A percentile compares a stretch with the other conserved stretches of the same genome.
phyloP scores from a whole-genome alignment of 176 grass and related monocot species.

The Bromus sterilis region DNA sequence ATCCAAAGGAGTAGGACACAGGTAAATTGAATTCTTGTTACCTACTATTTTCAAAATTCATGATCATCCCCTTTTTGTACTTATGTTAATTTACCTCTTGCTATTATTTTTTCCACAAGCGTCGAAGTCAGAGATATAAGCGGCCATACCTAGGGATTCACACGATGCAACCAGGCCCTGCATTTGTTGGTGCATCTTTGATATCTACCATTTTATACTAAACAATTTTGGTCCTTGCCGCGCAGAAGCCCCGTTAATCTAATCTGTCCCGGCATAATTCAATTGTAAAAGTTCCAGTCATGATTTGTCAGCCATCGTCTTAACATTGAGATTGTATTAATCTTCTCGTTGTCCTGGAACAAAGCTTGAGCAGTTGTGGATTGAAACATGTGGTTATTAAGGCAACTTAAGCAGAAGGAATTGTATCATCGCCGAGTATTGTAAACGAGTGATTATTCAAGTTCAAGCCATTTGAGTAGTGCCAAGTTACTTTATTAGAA shows the following conservation, averaged over 20 bases:
- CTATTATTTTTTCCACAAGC: neutral
- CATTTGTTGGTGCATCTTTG: neutral
- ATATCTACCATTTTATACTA: neutral
- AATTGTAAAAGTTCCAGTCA: neutral
- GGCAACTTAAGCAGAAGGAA: neutral
- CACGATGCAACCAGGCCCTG: neutral
- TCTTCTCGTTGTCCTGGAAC: neutral
- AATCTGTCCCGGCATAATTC: neutral
- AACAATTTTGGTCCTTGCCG: neutral
- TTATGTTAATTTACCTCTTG: neutral
- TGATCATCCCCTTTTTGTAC: neutral
- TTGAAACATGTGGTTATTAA: neutral
- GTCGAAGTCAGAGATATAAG: neutral
- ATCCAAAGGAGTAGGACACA: constrained; percentile 20
- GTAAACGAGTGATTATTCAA: neutral
- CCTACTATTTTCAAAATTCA: neutral
- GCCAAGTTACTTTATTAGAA: neutral
- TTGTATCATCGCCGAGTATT: neutral
- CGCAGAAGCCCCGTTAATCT: neutral
- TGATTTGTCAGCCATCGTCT: neutral
- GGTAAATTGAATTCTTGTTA: neutral
- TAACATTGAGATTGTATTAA: neutral
- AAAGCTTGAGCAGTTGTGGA: neutral
- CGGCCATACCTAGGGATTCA: neutral
- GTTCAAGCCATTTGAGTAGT: neutral